These are phyloP conservation scores for Picocystis sp. DNA, from an alignment of 163 green algal genomes.

Conservation along the genomic window DNA sequence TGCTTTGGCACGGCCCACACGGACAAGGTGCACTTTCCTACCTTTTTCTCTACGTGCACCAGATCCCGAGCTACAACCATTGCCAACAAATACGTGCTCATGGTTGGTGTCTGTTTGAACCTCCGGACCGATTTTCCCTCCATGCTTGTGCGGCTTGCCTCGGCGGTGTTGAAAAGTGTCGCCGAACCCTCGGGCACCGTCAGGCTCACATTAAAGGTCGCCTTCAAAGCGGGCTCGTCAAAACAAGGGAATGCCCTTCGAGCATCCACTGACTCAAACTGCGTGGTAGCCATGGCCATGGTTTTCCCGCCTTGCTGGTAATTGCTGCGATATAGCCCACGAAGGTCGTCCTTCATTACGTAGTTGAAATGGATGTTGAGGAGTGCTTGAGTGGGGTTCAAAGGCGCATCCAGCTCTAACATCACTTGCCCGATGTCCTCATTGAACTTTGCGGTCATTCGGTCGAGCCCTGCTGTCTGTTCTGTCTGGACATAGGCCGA, in stretches of 20 bases:
- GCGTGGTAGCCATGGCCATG: constrained; percentile 45
- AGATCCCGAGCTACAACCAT: constrained; percentile 39
- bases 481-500: too few relatives aligned
- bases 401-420: neutral
- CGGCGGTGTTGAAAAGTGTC: constrained; percentile 39
- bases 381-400: neutral
- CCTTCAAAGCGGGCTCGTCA: constrained; percentile 75
- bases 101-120: constrained; percentile 50
- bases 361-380: constrained; percentile 48
- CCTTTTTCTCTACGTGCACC: neutral
- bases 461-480: too few relatives aligned
- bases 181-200: constrained; percentile 14
- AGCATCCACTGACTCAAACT: constrained; percentile 67
- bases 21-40: neutral
- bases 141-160: constrained; percentile 6
- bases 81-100: constrained; percentile 76
- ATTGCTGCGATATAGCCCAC: constrained; percentile 55
- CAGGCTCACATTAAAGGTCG: constrained; percentile 31
- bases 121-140: constrained; percentile 10
- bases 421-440: constrained; percentile 1
- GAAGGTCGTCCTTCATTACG: constrained; percentile 32
- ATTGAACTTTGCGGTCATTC: neutral
- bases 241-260: constrained; percentile 79
- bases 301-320: constrained; percentile 20
- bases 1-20: constrained; percentile 3